phyloP scores from a whole-genome alignment of 2,329 filamentous ascomycete genomes.

The Knufia petricola region DNA sequence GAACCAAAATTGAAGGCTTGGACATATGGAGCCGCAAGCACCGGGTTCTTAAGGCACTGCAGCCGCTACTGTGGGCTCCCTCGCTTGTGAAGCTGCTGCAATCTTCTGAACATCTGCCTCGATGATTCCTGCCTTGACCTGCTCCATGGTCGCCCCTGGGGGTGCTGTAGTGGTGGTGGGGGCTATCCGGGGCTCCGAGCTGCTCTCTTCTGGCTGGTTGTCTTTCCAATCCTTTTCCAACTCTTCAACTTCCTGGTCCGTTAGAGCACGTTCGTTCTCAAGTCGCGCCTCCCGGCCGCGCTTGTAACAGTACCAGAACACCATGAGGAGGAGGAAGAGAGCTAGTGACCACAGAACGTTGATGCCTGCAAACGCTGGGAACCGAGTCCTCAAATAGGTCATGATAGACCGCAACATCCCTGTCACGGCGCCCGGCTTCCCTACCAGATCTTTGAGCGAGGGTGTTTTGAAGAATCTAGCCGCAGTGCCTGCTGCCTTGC shows the following conservation, averaged over 20 bases:
- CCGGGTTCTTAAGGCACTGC: conserved; percentile 16
- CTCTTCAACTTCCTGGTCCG: conserved; percentile 34
- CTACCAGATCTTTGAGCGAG: conserved; percentile 67
- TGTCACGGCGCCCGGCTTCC: conserved; percentile 77
- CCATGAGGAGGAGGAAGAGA: conserved; percentile 81
- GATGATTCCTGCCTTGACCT: conserved; percentile 33
- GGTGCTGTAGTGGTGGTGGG: conserved; percentile 30
- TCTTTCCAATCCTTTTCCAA: conserved; percentile 29
- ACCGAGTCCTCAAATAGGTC: conserved; percentile 73
- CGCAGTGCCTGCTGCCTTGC: conserved; percentile 46
- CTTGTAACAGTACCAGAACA: conserved; percentile 98
- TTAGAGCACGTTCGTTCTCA: conserved; percentile 47
- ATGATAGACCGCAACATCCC: conserved; percentile 83
- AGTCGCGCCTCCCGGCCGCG: conserved; percentile 78
- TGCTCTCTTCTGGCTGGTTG: conserved; percentile 26
- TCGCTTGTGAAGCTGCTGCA: conserved; percentile 16
- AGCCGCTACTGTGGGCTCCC: conserved; percentile 12
- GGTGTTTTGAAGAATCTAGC: conserved; percentile 61
- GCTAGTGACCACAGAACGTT: conserved; percentile 87
- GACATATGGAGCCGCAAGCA: neutral
- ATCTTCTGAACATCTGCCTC: conserved; percentile 30
- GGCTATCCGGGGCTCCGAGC: conserved; percentile 17
- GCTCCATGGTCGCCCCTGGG: conserved; percentile 31
- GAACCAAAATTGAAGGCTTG: neutral
- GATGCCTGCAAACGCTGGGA: conserved; percentile 83